Evolutionary conservation across 176 grass and related monocot genomes (phyloP).

Genomic region (Oryza meridionalis): DNA sequence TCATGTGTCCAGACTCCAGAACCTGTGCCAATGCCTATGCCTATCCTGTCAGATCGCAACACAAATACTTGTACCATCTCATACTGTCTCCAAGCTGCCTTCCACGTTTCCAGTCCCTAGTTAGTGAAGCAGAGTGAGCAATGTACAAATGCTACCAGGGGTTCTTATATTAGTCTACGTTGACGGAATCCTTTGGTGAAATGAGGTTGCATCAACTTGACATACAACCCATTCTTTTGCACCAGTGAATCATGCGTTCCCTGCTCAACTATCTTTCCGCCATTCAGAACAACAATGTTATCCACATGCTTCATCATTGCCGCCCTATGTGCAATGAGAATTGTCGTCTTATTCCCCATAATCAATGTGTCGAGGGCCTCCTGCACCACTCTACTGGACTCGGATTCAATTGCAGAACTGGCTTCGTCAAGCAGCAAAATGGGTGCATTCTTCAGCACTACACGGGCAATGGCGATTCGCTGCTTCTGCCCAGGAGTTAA

Average conservation of each 20-base stretch:
- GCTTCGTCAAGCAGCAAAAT: conserved; percentile 93
- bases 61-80: conserved; percentile 18
- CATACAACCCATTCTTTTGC: conserved; percentile 87
- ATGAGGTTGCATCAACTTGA: conserved; percentile 98
- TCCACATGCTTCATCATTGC: conserved; percentile 99
- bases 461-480: conserved; percentile 88
- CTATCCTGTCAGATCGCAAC: conserved; percentile 36
- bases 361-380: conserved; percentile 92
- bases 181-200: conserved; percentile 89
- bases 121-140: conserved; percentile 25
- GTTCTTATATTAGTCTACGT: conserved; percentile 73
- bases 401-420: conserved; percentile 92
- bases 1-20: not conserved
- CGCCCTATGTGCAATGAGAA: conserved; percentile 83
- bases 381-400: conserved; percentile 95
- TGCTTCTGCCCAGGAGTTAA: conserved; percentile 96
- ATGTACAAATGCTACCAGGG: conserved; percentile 44
- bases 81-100: conserved; percentile 1
- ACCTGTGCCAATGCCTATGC: not conserved
- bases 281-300: conserved; percentile 88
- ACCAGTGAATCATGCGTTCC: conserved; percentile 83
- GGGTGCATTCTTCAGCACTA: conserved; percentile 94
- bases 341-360: conserved; percentile 97
- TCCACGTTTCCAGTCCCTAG: not conserved
- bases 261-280: conserved; percentile 92